Evolutionary conservation across 441 rosid species (phyloP), one percentile per base, ranked within the genome.

Genomic region (Hura crepitans): DNA sequence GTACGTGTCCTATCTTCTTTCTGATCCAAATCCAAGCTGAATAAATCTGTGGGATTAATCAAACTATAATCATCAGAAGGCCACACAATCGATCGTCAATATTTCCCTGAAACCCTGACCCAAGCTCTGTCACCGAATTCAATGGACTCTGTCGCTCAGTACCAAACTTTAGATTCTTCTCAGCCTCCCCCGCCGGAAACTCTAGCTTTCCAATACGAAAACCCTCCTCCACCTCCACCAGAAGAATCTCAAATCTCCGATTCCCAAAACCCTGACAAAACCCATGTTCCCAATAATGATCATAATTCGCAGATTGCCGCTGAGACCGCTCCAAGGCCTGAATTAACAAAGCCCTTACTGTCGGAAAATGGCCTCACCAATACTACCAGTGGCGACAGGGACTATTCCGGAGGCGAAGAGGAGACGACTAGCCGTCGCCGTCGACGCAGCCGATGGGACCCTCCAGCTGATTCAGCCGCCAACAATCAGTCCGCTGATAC

Each of bases 381-480:
- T 72, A 81, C 88, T n/a, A 70, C 73, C 65, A 86, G 92, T 33
- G 96, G 89, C 57, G 96, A 87, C n/a, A 86, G 79, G 77, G 90
- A 89, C 65, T 82, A 60, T 65, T 90, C 97, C 0, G 97, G 96
- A 5, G 94, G 96, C 14, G 98, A 94, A 75, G 99, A 94, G 68
- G 98, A 95, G 77, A 83, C 97, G 9, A 78, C 85, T 0, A 89
- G 93, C 77, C 76, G 96, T 49, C 78, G 96, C 14, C 85, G 84
- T 6, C 78, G 97, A 1, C 89, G 98, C 58, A 89, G 96, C 70
- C 82, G 99, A 3, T 90, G 98, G 99, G 97, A 92, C 20, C 92
- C 91, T 23, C 88, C 84, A 0, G 77, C 89, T 0, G 91, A 85
- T 60, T 77, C 77, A 14, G n/a, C 83, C 0, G 33, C 53, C 55